phyloP scores from a whole-genome alignment of 2,329 filamentous ascomycete species.

The Colletotrichum sp. region DNA sequence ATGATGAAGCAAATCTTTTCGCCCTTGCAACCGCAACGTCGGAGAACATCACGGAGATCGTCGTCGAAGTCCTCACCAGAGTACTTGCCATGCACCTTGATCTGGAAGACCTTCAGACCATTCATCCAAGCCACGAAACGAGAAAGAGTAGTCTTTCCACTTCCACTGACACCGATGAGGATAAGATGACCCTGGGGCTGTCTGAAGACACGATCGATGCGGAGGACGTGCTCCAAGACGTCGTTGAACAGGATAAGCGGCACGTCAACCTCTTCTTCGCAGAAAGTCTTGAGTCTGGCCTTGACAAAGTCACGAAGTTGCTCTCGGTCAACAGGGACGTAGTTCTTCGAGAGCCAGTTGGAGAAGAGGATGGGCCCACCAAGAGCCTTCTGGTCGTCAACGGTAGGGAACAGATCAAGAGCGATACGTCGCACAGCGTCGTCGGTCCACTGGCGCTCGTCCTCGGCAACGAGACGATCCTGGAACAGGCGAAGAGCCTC shows the following conservation, averaged over 20 bases:
- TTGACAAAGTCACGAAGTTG: slow-evolving; percentile 97
- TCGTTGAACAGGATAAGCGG: slow-evolving; percentile 99
- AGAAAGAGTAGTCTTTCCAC: slow-evolving; percentile 97
- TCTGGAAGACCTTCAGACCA: slow-evolving; percentile 97
- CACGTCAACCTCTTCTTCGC: slow-evolving; percentile 98
- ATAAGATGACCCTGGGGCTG: slow-evolving; percentile 98
- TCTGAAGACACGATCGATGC: slow-evolving; percentile 97
- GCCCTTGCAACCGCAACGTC: slow-evolving; percentile 94
- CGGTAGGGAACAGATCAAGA: slow-evolving; percentile 90
- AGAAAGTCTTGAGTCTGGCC: slow-evolving; percentile 96
- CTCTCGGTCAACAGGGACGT: slow-evolving; percentile 94
- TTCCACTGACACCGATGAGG: slow-evolving; percentile 96
- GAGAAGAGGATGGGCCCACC: slow-evolving; percentile 96
- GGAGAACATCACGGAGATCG: slow-evolving; percentile 90
- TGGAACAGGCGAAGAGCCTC: slow-evolving; percentile 96
- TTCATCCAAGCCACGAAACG: slow-evolving; percentile 99
- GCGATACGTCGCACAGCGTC: slow-evolving; percentile 87
- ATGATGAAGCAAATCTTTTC: slow-evolving; percentile 99
- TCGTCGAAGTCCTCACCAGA: slow-evolving; percentile 99
- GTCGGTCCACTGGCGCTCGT: slow-evolving; percentile 94
- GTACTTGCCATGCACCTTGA: slow-evolving; percentile 99
- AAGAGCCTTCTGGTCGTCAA: slow-evolving; percentile 87
- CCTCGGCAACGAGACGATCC: slow-evolving; percentile 92
- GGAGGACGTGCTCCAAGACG: slow-evolving; percentile 95
- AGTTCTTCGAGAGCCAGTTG: slow-evolving; percentile 99